phyloP scores from a whole-genome alignment of 2,329 filamentous ascomycete genomes.

The Aspergillus tubingensis region DNA sequence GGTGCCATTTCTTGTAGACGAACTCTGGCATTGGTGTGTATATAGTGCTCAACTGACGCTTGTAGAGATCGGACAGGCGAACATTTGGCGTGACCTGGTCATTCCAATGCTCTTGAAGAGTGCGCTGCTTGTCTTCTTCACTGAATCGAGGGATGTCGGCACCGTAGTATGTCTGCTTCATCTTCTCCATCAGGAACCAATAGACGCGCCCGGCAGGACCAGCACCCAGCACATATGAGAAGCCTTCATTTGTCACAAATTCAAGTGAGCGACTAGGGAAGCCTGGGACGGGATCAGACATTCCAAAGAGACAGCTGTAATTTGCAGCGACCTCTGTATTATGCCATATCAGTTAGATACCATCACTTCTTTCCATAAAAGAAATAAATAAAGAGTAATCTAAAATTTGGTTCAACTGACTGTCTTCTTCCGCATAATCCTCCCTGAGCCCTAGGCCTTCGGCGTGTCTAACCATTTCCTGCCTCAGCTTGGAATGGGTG shows the following conservation, averaged over 20 bases:
- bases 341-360: neutral
- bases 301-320: conserved; percentile 6
- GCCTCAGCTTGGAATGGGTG: conserved; percentile 41
- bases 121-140: conserved; percentile 22
- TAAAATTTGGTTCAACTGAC: too few species aligned
- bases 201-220: conserved; percentile 25
- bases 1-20: conserved; percentile 27
- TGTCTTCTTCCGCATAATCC: conserved; percentile 18
- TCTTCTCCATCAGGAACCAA: conserved; percentile 27
- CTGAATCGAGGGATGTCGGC: conserved; percentile 25
- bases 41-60: conserved; percentile 15
- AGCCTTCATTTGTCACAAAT: conserved; percentile 20
- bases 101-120: conserved; percentile 18
- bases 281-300: conserved; percentile 1
- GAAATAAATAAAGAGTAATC: too few species aligned
- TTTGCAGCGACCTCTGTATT: neutral
- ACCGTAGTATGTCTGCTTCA: conserved; percentile 20
- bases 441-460: conserved; percentile 13
- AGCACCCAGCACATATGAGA: conserved; percentile 22
- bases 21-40: conserved; percentile 22
- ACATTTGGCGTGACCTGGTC: conserved; percentile 22
- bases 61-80: conserved; percentile 26
- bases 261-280: conserved; percentile 17
- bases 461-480: conserved; percentile 33
- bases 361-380: too few species aligned